A percentile compares a stretch with the other conserved stretches of the same genome.
These are phyloP conservation scores for Amphibolis antarctica DNA, from an alignment of 106 monocot species.

Conservation along the genomic window DNA sequence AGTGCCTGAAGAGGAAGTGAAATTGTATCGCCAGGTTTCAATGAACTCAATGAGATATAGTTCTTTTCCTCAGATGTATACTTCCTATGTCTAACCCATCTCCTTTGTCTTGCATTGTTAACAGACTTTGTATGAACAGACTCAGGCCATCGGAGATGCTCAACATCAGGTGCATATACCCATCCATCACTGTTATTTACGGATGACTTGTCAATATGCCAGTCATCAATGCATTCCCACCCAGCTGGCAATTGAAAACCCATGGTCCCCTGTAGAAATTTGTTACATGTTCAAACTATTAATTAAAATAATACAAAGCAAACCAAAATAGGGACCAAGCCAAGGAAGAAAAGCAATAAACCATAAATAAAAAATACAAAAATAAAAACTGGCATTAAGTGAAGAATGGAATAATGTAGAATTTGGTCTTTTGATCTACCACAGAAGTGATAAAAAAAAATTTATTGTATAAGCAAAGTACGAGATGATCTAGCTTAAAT, in stretches of 20 bases:
- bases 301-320: too few species aligned
- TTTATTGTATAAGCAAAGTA: too few species aligned
- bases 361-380: too few species aligned
- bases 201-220: constrained; percentile 62
- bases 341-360: too few species aligned
- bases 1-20: constrained; percentile 66
- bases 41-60: constrained; percentile 34
- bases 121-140: constrained; percentile 20
- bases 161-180: constrained; percentile 65
- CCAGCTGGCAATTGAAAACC: constrained; percentile 43
- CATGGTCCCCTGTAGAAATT: constrained; percentile 27
- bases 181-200: constrained; percentile 52
- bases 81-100: constrained; percentile 77
- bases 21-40: constrained; percentile 61
- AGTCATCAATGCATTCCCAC: constrained; percentile 84
- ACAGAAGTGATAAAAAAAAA: too few species aligned
- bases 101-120: constrained; percentile 62
- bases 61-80: constrained; percentile 17
- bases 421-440: too few species aligned
- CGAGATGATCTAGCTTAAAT: too few species aligned
- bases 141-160: constrained; percentile 66
- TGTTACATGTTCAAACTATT: background rate
- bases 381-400: too few species aligned
- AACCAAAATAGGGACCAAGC: too few species aligned
- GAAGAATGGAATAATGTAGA: too few species aligned